phyloP scores from a whole-genome alignment of 2,329 filamentous ascomycete genomes.

The Zymoseptoria passerinii region DNA sequence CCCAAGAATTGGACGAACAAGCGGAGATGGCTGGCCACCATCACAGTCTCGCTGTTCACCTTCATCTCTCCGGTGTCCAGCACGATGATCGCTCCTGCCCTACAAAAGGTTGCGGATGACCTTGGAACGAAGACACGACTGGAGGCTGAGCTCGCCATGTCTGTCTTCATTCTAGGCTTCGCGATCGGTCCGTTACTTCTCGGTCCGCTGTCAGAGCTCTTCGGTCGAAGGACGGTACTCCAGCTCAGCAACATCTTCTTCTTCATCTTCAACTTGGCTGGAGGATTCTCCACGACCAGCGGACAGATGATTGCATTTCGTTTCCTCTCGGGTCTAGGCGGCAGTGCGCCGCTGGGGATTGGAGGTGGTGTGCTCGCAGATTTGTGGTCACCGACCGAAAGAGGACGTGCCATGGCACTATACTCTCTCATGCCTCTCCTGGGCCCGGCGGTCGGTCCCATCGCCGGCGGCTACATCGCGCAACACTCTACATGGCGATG shows the following conservation, averaged over 20 bases:
- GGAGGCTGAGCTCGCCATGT: slow-evolving; percentile 26
- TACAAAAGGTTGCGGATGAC: slow-evolving; percentile 23
- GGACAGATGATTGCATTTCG: slow-evolving; percentile 31
- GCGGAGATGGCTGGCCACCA: slow-evolving; percentile 38
- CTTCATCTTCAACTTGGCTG: slow-evolving; percentile 31
- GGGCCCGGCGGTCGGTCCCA: slow-evolving; percentile 57
- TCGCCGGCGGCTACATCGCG: slow-evolving; percentile 58
- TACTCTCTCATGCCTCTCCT: slow-evolving; percentile 57
- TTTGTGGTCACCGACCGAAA: slow-evolving; percentile 52
- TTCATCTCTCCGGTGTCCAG: slow-evolving; percentile 34
- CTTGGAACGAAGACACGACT: slow-evolving; percentile 16
- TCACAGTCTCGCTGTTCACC: slow-evolving; percentile 35
- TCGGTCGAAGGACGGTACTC: slow-evolving; percentile 29
- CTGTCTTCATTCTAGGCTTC: slow-evolving; percentile 33
- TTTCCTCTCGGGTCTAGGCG: slow-evolving; percentile 32
- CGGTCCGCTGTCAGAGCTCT: slow-evolving; percentile 32
- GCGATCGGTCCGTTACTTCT: slow-evolving; percentile 32
- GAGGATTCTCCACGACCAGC: slow-evolving; percentile 29
- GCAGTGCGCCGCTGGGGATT: slow-evolving; percentile 31
- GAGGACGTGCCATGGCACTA: slow-evolving; percentile 54
- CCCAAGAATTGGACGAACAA: slow-evolving; percentile 40
- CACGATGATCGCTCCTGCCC: slow-evolving; percentile 33
- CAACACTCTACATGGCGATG: slow-evolving; percentile 61
- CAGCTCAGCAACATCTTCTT: slow-evolving; percentile 32
- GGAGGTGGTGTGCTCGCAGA: slow-evolving; percentile 41